Evolutionary conservation across 495 filamentous ascomycete genomes (phyloP).

Genomic region (Monascus purpureus): DNA sequence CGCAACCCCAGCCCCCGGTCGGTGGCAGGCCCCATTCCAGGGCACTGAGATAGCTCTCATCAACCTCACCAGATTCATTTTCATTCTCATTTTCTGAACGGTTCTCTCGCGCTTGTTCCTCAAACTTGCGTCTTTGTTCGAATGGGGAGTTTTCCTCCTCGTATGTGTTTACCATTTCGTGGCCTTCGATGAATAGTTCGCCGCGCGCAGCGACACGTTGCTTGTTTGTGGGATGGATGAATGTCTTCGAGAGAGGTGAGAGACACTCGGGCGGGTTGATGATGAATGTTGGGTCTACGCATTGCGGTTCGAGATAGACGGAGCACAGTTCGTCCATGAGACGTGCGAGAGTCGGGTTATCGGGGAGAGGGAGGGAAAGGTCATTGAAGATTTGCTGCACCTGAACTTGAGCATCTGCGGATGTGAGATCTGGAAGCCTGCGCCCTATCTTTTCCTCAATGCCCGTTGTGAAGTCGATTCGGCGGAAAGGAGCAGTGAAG

Average conservation of each 20-base stretch:
- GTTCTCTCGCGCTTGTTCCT: conserved; percentile 38
- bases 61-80: conserved; percentile 37
- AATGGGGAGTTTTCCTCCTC: conserved; percentile 95
- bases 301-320: conserved; percentile 60
- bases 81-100: conserved; percentile 20
- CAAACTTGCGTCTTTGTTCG: conserved; percentile 75
- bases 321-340: conserved; percentile 75
- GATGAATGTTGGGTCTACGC: conserved; percentile 67
- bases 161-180: conserved; percentile 86
- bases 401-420: conserved; percentile 37
- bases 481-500: conserved; percentile 48
- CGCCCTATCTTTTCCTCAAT: conserved; percentile 52
- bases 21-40: conserved; percentile 81
- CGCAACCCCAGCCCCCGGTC: conserved; percentile 93
- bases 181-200: conserved; percentile 72
- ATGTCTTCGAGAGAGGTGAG: conserved; percentile 84
- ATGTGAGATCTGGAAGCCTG: conserved; percentile 53
- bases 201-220: conserved; percentile 66
- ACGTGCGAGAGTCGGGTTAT: conserved; percentile 52
- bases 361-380: conserved; percentile 36
- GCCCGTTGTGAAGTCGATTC: conserved; percentile 69
- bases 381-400: conserved; percentile 43
- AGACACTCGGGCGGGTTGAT: conserved; percentile 83
- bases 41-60: conserved; percentile 73
- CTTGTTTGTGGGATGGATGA: conserved; percentile 40